Evolutionary conservation across 192 early-diverging fungal genomes (phyloP).

Genomic region (Backusella parvicylindrica): DNA sequence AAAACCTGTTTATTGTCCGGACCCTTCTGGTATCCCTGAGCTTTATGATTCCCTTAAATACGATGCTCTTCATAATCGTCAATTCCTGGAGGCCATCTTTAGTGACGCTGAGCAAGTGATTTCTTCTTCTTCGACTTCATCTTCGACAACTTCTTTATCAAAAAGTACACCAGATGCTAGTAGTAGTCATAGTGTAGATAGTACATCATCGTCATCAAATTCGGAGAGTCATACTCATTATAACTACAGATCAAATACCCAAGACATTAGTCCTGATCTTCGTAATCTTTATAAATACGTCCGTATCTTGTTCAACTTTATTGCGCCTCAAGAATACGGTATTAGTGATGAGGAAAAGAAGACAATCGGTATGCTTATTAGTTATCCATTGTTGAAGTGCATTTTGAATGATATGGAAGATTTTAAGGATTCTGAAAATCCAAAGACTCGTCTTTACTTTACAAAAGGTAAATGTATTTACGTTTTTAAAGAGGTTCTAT

Average conservation of each 20-base stretch:
- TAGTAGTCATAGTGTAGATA: background rate
- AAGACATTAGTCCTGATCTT: conserved; percentile 21
- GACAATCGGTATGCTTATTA: conserved; percentile 80
- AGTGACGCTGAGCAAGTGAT: conserved; percentile 27
- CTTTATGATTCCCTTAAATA: conserved; percentile 96
- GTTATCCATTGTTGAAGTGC: conserved; percentile 71
- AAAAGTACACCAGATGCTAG: background rate
- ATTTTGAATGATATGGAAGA: conserved; percentile 75
- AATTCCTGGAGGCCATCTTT: conserved; percentile 76
- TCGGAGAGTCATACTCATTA: background rate
- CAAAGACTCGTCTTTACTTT: conserved; percentile 85
- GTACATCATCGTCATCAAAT: background rate
- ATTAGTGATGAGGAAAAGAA: conserved; percentile 78
- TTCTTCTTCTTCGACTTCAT: background rate
- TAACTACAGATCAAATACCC: background rate
- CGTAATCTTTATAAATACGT: conserved; percentile 76
- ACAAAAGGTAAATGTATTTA: conserved; percentile 88
- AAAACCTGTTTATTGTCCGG: conserved; percentile 18
- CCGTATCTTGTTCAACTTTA: conserved; percentile 89
- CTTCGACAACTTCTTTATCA: background rate
- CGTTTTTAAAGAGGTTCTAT: too few relatives aligned
- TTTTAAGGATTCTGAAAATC: conserved; percentile 45
- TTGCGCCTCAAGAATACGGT: conserved; percentile 93
- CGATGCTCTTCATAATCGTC: conserved; percentile 94
- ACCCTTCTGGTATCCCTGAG: conserved; percentile 87